Evolutionary conservation across 306 rosid species (phyloP), one percentile per base, ranked within the genome.

Genomic region (Begonia peltatifolia): DNA sequence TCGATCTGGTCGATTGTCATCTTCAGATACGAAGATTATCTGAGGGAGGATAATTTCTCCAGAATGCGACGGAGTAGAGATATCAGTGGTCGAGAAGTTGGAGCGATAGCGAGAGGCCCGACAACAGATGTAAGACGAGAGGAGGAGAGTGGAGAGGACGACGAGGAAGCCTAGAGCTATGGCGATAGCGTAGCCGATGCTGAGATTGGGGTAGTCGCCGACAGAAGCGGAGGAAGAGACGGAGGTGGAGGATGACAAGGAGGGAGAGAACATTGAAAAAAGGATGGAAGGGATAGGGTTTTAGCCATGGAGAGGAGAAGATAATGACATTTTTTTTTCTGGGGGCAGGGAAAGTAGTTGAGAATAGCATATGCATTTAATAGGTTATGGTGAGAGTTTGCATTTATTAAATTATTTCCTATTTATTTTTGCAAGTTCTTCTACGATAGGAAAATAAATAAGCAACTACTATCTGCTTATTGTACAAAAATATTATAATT

Each of bases 1-100:
- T 17, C 36, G 68, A 0, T 73, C 73, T 0, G 59, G 61, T 4
- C 56, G 73, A 12, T 46, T 69, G 25, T 77, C 89, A 11, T 74
- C 83, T 14, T 82, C 95, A 0, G 97, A 85, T 0, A 89, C 90
- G 44, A 89, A 85, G 36, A 89, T 74, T 9, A 89, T 73, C 9
- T 82, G 78, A 0, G 97, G 94, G 2, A 89, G 72, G 14, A 82
- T 72, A 49, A 89, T 56, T 4, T 88, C 84, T 6, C 73, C 82
- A 7, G 58, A 25, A 56, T 41, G 15, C 1, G 9, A 8, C 14
- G 60, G 41, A 30, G 7, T 30, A 30, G 38, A 30, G 38, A 30
- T 30, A 6, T 30, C 1, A 30, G 18, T 41, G 12, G 14, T 0
- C 6, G 64, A 3, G 2, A 53, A 55, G 41, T 11, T 44, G 42